Conservation (phyloP, 73 alveolate genomes). For the Tetrahymena thermophila region DNA sequence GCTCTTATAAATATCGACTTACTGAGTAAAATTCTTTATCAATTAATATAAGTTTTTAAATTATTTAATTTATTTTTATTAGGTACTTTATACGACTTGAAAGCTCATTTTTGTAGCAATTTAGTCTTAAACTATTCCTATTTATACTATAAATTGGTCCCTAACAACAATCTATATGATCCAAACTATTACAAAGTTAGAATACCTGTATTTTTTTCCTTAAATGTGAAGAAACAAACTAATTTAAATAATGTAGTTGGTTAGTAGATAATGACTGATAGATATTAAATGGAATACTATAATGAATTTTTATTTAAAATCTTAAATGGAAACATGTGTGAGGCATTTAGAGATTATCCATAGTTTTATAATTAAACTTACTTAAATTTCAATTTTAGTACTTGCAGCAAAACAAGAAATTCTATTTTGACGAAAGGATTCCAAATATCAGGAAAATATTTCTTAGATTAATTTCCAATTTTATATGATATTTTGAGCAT, state of each 20-base stretch:
- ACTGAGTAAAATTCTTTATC: background rate
- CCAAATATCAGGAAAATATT: background rate
- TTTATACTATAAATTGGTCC: background rate
- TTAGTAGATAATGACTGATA: background rate
- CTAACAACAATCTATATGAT: background rate
- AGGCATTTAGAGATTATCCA: background rate
- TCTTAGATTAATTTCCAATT: background rate
- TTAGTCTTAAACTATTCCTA: background rate
- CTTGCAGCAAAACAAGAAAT: background rate
- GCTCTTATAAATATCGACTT: background rate
- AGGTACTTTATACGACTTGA: background rate
- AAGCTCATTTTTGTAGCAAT: background rate
- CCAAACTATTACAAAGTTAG: background rate
- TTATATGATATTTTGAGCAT: background rate
- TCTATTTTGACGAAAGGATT: background rate
- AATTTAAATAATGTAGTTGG: background rate
- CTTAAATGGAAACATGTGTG: background rate
- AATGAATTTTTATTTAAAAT: background rate
- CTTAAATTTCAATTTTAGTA: background rate
- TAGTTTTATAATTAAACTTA: background rate
- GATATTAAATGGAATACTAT: background rate
- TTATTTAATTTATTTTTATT: background rate
- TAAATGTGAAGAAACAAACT: background rate
- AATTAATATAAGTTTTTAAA: background rate
- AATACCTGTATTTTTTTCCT: background rate